Evolutionary conservation across 73 alveolate genomes (phyloP), one percentile per base, ranked within the genome.

Genomic region (Uronychia setigera): DNA sequence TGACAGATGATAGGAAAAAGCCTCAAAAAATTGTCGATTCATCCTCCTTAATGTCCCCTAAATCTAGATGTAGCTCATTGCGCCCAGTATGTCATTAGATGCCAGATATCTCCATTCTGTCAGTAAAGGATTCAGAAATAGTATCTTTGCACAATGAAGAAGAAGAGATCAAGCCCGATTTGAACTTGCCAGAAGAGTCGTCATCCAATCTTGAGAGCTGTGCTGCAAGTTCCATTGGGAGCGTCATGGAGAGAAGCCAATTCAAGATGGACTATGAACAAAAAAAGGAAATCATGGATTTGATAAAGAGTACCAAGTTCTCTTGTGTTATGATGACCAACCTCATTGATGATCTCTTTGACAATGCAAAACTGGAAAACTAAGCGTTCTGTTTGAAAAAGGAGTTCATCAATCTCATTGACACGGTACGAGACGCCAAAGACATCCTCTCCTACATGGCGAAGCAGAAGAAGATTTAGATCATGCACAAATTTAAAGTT

Each of bases 371-470:
- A 19, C 67, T 46, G n/a, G 67, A 46, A 19, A 46, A 46, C 67
- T 46, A 5, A 5, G 67, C 67, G 5, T 46, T 46, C 67, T 11
- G 19, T 5, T 11, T 46, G n/a, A 46, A 5, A 5, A 46, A 19
- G 67, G 67, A 46, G 67, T 46, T 46, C 67, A 11, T 46, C n/a
- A 19, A 46, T 46, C 5, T 46, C 67, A 46, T 46, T 11, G 67
- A 46, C 5, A 46, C 67, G 67, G 5, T 5, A 5, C 19, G 67
- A 46, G 67, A 46, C n/a, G 67, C 67, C 67, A 46, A 46, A 46
- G 67, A 46, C 67, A 46, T 46, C 67, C 67, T 46, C 67, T 46
- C 67, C 67, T 46, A 11, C 67, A 46, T 46, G 67, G 67, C 67
- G n/a, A 46, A 46, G 19, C 67, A 46, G 67, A 46, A 46, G 67